These are phyloP conservation scores for Fonsecaea pedrosoi DNA, from an alignment of 2,329 filamentous ascomycete genomes.

Conservation along the genomic window DNA sequence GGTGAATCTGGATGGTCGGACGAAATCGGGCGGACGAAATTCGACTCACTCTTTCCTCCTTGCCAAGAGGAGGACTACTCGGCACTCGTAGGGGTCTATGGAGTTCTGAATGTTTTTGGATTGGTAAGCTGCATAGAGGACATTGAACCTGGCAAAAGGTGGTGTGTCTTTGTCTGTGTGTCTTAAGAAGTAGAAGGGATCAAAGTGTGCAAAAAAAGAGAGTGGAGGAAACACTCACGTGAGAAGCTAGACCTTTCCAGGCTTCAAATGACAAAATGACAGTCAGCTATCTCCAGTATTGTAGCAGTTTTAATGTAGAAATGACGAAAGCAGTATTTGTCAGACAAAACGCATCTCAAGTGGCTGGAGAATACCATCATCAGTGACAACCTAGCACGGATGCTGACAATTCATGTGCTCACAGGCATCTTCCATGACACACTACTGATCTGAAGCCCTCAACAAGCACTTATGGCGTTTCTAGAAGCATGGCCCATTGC, in stretches of 20 bases:
- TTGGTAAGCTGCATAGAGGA: background rate
- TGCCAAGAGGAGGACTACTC: background rate
- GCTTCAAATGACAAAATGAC: background rate
- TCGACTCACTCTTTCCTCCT: background rate
- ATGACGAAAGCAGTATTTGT: background rate
- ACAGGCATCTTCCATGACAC: background rate
- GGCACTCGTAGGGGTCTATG: background rate
- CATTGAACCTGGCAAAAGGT: background rate
- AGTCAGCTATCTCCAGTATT: background rate
- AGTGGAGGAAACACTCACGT: background rate
- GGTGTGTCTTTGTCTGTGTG: too few species aligned
- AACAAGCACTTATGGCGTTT: background rate
- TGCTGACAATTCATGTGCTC: constrained; percentile 4
- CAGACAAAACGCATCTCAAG: background rate
- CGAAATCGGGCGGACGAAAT: constrained; percentile 7
- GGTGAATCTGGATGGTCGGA: background rate
- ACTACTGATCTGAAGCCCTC: background rate
- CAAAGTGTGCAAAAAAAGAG: too few species aligned
- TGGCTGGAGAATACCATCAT: background rate
- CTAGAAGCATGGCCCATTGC: constrained; percentile 6
- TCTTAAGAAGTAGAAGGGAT: too few species aligned
- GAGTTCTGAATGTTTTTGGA: background rate
- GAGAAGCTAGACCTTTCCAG: background rate
- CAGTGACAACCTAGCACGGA: background rate
- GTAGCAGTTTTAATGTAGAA: background rate